Base-by-base conservation (phyloP, 805 yeast genomes). In the Pichia scutulata region DNA sequence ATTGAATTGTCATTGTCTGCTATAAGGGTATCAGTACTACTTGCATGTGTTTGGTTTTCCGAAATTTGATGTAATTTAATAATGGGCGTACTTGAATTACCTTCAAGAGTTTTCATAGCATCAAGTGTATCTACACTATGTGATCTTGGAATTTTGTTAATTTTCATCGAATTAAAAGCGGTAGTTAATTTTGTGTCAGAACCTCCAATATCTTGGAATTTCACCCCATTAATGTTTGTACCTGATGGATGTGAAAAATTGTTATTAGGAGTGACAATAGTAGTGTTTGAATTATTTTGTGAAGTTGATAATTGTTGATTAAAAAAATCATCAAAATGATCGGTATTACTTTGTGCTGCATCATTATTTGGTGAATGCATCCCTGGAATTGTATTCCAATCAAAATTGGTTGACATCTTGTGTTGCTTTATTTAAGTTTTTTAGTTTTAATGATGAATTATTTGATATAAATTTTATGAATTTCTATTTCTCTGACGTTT, bases 1-100 rank as follows among this genome's bases (percentile, higher is more conserved):
- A 81, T 75, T 12, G 69, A 57, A 9, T 69, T 54, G 43, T 77
- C 79, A 39, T 69, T 72, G 19, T 44, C 51, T 3, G 54, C 53
- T 21, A 53, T 49, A 7, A 63, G 49, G 1, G 63, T 58, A 39
- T 64, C 68, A 16, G 63, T 57, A 37, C 68, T 64, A 28, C 58
- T 60, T 1, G 68, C 55, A 16, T 53, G 55, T 22, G 24, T 44
- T 18, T 28, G 41, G 8, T 36, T 39, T 33, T 49, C 52, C 36
- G 23, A 41, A 21, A 44, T 30, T 9, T 43, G 19, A 4, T 23
- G 3, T 16, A 43, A 26, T n/a, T 37, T 45, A 2, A 3, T 7
- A n/a, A 12, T 45, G 13, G 49, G 18, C 2, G 21, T 24, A 12
- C 4, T 13, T 10, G 42, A 13, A 21, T 25, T 26, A n/a, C 3